Evolutionary conservation across 306 rosid genomes (phyloP), one percentile per base, ranked within the genome.

Genomic region (Pyrus communis): DNA sequence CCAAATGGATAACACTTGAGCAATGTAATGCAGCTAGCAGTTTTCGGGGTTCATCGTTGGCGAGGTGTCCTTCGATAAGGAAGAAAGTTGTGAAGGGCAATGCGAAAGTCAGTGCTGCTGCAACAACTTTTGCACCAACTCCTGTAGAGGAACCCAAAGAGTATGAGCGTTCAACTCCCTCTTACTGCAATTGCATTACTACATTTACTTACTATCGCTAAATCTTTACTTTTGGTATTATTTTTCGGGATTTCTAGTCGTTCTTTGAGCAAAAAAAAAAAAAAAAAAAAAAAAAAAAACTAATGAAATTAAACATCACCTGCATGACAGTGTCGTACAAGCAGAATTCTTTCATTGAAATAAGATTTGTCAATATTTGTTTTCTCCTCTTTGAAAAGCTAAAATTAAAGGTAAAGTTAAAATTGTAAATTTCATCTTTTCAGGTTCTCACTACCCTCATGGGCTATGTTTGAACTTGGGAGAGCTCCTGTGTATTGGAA

Each of bases 381-480:
- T 46, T 42, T 6, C 46, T 45, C 25, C 59, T 45, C 11, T 18
- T 7, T 54, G 63, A 42, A 67, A 71, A 14, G 57, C n/a, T 70
- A 25, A 23, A 57, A 18, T 19, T 28, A 15, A 74, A 55, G 7
- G 43, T 40, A 40, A 40, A 8, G 11, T 43, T 15, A n/a, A 68
- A 68, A 18, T 11, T 79, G 76, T 9, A 49, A 76, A 59, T 64
- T 22, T 25, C 38, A 21, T 33, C 25, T 70, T 82, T 71, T 18
- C 49, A 94, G 98, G 83, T 85, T 78, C 79, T 79, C 81, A 58
- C 96, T 94, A 80, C 97, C 98, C 11, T 84, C 96, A 38, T 92
- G 98, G 98, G 91, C 98, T 54, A 67, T 77, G 84, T 94, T 92
- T 85, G 98, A 94, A 82, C 85, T 94, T 70, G 98, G 98, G 19